These are phyloP conservation scores for Pyrenophora teres DNA, from an alignment of 2,329 filamentous ascomycete species.

Conservation along the genomic window DNA sequence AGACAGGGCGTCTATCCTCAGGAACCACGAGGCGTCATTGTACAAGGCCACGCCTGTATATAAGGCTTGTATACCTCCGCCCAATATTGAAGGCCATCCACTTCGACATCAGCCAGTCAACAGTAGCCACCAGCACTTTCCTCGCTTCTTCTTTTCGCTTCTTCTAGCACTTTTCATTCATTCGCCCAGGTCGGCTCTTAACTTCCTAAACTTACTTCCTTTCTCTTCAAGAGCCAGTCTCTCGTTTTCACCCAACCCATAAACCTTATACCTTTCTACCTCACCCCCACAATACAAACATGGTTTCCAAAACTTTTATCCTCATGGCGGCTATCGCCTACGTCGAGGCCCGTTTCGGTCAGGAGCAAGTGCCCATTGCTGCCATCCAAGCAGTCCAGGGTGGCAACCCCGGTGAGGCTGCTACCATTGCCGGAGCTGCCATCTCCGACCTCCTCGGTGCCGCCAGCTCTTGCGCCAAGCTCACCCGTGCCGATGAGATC, in stretches of 20 bases:
- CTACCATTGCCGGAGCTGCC: slow-evolving; percentile 66
- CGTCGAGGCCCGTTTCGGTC: slow-evolving; percentile 60
- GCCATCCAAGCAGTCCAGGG: slow-evolving; percentile 59
- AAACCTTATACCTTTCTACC: not conserved
- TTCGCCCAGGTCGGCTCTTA: slow-evolving; percentile 41
- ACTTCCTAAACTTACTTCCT: slow-evolving; percentile 5
- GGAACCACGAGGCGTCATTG: not conserved
- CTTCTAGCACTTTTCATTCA: slow-evolving; percentile 22
- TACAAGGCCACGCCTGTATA: slow-evolving; percentile 30
- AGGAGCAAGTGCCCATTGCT: slow-evolving; percentile 64
- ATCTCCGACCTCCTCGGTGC: slow-evolving; percentile 67
- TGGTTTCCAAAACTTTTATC: slow-evolving; percentile 43
- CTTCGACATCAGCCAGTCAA: slow-evolving; percentile 25
- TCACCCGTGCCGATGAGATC: slow-evolving; percentile 68
- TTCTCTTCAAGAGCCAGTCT: slow-evolving; percentile 44
- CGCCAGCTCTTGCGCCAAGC: slow-evolving; percentile 70
- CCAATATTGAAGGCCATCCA: slow-evolving; percentile 29
- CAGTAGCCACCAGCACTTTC: slow-evolving; percentile 30
- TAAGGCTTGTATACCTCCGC: slow-evolving; percentile 18
- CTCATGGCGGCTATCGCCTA: slow-evolving; percentile 41
- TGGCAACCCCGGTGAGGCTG: slow-evolving; percentile 64
- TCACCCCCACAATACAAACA: slow-evolving; percentile 22
- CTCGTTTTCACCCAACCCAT: slow-evolving; percentile 16
- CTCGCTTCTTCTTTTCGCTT: slow-evolving; percentile 18
- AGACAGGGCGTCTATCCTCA: slow-evolving; percentile 19